Percentiles rank a stretch among this genome's conserved stretches.
Conservation (phyloP, 2,329 filamentous ascomycete genomes). For the Epichloe sylvatica region DNA sequence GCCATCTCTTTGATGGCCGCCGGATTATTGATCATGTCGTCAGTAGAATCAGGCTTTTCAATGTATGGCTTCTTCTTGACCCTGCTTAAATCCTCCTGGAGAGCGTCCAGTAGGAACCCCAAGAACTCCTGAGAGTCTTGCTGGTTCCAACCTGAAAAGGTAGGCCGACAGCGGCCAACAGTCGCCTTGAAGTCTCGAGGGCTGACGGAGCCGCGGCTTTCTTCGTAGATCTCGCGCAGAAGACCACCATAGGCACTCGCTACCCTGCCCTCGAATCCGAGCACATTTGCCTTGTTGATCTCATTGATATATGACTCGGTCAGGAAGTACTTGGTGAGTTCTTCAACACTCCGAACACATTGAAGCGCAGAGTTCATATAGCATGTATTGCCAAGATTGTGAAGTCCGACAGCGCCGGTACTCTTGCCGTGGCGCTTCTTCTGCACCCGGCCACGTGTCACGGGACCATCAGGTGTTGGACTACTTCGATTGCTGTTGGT, state of each 20-base stretch:
- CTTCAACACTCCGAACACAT: constrained; percentile 84
- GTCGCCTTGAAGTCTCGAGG: constrained; percentile 72
- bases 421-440: constrained; percentile 57
- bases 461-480: constrained; percentile 41
- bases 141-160: constrained; percentile 89
- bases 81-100: constrained; percentile 90
- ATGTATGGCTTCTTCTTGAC: constrained; percentile 94
- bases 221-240: constrained; percentile 64
- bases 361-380: constrained; percentile 99
- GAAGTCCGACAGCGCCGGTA: constrained; percentile 66
- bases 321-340: constrained; percentile 85
- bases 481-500: constrained; percentile 52
- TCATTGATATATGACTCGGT: constrained; percentile 60
- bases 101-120: constrained; percentile 81
- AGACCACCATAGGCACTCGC: constrained; percentile 72
- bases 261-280: constrained; percentile 74
- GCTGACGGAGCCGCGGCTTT: constrained; percentile 53
- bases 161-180: constrained; percentile 66
- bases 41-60: constrained; percentile 93
- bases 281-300: constrained; percentile 70
- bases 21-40: constrained; percentile 80
- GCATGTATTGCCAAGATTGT: constrained; percentile 91
- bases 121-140: constrained; percentile 97
- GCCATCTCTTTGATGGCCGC: constrained; percentile 73
- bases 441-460: constrained; percentile 59